phyloP scores from a whole-genome alignment of 352 stramenopile genomes.

The Nannochloropsis limnetica region DNA sequence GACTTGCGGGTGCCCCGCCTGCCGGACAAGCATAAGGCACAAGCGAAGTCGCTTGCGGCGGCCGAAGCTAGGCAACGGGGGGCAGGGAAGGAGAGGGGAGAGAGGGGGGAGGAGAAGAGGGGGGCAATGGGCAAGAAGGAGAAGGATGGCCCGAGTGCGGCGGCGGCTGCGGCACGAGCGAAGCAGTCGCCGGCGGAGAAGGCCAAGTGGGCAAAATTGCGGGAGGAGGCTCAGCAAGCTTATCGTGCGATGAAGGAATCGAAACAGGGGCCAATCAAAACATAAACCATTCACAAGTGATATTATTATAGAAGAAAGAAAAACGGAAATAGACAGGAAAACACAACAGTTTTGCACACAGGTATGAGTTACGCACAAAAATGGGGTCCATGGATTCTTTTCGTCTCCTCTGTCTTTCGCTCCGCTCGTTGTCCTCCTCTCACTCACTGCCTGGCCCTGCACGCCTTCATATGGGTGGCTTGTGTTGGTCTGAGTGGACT shows the following conservation, averaged over 20 bases:
- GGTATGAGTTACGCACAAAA: background rate
- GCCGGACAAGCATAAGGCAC: background rate
- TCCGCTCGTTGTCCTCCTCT: background rate
- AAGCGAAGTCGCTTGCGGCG: background rate
- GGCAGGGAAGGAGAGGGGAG: background rate
- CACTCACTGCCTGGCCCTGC: background rate
- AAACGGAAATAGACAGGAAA: background rate
- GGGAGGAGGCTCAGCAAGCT: constrained; percentile 8
- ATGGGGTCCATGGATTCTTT: background rate
- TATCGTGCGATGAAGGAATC: background rate
- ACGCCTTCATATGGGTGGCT: background rate
- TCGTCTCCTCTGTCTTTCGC: background rate
- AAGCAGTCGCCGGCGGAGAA: constrained; percentile 21
- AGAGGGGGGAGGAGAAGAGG: background rate
- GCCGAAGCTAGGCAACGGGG: background rate
- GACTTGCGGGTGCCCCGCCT: background rate
- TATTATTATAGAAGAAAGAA: too few relatives aligned
- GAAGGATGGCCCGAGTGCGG: background rate
- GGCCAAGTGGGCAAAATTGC: background rate
- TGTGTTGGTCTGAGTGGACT: background rate
- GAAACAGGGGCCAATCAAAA: background rate
- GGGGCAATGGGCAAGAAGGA: background rate
- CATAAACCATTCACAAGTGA: too few relatives aligned
- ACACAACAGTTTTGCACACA: background rate
- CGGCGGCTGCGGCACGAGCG: background rate